Evolutionary conservation across 345 rosid species (phyloP), one percentile per base, ranked within the genome.

Genomic region (Euphorbia tirucalli): DNA sequence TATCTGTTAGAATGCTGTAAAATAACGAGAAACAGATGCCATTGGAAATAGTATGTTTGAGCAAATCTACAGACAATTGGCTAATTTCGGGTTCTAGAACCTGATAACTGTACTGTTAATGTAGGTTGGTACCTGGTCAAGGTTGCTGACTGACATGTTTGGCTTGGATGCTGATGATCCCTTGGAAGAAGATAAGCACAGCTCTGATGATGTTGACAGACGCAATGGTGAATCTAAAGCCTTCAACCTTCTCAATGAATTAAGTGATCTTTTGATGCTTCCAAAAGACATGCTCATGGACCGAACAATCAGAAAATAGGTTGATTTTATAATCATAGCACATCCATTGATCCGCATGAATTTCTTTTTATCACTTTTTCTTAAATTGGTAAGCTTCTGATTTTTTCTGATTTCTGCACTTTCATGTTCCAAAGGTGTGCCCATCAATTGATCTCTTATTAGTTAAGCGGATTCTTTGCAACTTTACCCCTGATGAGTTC

Each of bases 191-290:
- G 83, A 77, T 49, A 69, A 68, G 56, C 69, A 57, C 54, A 39
- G 43, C 68, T 25, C 49, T 3, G 83, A 77, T 55, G 83, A 87
- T 72, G 85, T 71, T 30, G 77, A 68, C 15, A 65, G 25, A 76
- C 80, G 27, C 39, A 70, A 56, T 44, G 69, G 67, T 11, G 73
- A 81, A 62, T 66, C 78, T 37, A 87, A 84, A 79, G 68, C 87
- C 71, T 95, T 93, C 76, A 35, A 19, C 56, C 89, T 88, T 66
- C 85, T 95, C 24, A 89, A 87, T 74, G 87, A 83, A 65, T 80
- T 95, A 73, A 93, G 99, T 70, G 96, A 93, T 84, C 96, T 95
- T 73, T 82, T 95, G 68, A 93, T 96, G 99, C 98, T 96, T 73
- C 99, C 98, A 35, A 96, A 96, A 79, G 98, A 93, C 79, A 85